These are phyloP conservation scores for Rubia peregrina DNA, from an alignment of 305 asterid genomes.

Conservation along the genomic window DNA sequence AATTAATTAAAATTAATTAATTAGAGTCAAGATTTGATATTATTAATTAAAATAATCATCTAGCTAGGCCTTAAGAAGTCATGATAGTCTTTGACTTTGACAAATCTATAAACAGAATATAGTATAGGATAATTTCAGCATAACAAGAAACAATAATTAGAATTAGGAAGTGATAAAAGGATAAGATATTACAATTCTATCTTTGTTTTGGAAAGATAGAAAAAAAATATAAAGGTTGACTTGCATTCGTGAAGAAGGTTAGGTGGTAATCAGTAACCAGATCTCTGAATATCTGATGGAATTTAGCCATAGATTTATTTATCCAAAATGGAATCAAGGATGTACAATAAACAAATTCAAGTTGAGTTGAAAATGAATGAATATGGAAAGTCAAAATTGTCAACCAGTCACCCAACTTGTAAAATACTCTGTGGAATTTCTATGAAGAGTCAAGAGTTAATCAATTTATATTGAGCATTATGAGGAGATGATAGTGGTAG, in stretches of 20 bases:
- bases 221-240: background rate
- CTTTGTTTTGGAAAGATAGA: no score
- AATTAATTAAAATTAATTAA: background rate
- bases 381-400: background rate
- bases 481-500: no score
- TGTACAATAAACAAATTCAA: background rate
- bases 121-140: no score
- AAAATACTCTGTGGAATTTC: slow-evolving; percentile 3
- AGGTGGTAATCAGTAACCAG: background rate
- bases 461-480: background rate
- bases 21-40: background rate
- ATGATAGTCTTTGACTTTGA: background rate
- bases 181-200: background rate
- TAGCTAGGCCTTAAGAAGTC: background rate
- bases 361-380: background rate
- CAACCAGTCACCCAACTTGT: background rate
- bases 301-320: background rate
- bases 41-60: background rate
- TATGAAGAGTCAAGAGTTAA: background rate
- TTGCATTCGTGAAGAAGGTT: background rate
- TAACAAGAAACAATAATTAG: no score
- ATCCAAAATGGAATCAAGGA: background rate
- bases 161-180: background rate
- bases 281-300: background rate
- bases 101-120: background rate